Conservation (phyloP, 805 yeast genomes). For the Candida montana region DNA sequence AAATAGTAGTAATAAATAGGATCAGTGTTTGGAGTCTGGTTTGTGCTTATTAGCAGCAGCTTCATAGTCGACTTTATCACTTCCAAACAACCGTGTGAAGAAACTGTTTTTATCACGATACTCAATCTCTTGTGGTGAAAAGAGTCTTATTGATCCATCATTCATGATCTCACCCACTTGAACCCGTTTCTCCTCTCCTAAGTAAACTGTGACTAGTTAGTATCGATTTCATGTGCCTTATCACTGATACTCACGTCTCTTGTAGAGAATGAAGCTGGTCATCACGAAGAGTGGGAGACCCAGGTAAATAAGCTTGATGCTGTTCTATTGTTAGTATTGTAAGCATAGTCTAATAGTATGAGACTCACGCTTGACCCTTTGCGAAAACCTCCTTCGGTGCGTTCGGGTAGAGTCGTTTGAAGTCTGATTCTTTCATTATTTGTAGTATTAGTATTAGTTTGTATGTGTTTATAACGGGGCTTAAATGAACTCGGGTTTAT, state of each 20-base stretch:
- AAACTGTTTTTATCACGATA: constrained; percentile 17
- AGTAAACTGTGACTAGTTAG: constrained; percentile 10
- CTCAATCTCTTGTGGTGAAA: constrained; percentile 18
- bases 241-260: constrained; percentile 15
- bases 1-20: background rate
- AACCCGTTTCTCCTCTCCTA: constrained; percentile 20
- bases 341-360: too few relatives aligned
- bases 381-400: constrained; percentile 19
- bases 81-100: constrained; percentile 19
- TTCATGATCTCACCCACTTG: constrained; percentile 22
- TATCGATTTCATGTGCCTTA: background rate
- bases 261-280: constrained; percentile 17
- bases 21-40: background rate
- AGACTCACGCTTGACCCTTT: constrained; percentile 21
- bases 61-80: constrained; percentile 21
- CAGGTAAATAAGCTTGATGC: constrained; percentile 21
- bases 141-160: constrained; percentile 21
- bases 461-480: too few relatives aligned
- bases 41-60: constrained; percentile 9
- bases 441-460: background rate
- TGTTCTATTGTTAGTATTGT: background rate
- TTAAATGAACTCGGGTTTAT: too few relatives aligned
- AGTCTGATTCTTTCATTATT: constrained; percentile 18
- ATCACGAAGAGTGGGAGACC: constrained; percentile 19
- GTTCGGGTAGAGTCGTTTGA: constrained; percentile 18